Conservation (phyloP, 768 basidiomycete species). For the Rhizopogon vulgaris region DNA sequence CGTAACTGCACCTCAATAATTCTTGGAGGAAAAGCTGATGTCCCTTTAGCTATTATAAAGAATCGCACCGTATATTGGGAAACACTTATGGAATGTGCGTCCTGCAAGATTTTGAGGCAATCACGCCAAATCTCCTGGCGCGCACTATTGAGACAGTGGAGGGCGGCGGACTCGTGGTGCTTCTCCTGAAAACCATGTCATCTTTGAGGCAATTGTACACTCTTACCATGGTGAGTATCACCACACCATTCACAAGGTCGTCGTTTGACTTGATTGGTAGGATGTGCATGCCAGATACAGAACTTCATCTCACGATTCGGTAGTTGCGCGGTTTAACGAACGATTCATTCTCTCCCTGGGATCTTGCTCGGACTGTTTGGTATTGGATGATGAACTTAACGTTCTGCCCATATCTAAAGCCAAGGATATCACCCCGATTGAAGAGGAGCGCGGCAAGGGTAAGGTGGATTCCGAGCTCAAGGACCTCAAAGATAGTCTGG, state of each 20-base stretch:
- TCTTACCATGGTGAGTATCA: conserved; percentile 66
- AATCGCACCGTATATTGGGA: conserved; percentile 93
- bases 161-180: conserved; percentile 84
- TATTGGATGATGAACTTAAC: conserved; percentile 96
- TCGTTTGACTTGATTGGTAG: conserved; percentile 32
- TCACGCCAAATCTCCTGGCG: conserved; percentile 95
- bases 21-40: neutral
- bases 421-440: conserved; percentile 79
- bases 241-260: neutral
- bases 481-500: conserved; percentile 70
- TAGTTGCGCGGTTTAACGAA: conserved; percentile 96
- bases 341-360: conserved; percentile 97
- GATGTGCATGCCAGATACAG: conserved; percentile 95
- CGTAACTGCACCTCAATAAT: conserved; percentile 44
- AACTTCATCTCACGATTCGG: conserved; percentile 83
- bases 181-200: conserved; percentile 92
- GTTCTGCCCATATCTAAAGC: conserved; percentile 93
- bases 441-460: conserved; percentile 42
- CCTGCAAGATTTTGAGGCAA: conserved; percentile 95
- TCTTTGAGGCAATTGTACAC: conserved; percentile 88
- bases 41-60: conserved; percentile 82
- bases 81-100: conserved; percentile 98
- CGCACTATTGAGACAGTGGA: conserved; percentile 98
- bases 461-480: conserved; percentile 61
- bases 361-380: conserved; percentile 85